Percentiles rank a stretch among this genome's conserved stretches.
phyloP scores from a whole-genome alignment of 169 alveolate species.

The Neospora caninum region DNA sequence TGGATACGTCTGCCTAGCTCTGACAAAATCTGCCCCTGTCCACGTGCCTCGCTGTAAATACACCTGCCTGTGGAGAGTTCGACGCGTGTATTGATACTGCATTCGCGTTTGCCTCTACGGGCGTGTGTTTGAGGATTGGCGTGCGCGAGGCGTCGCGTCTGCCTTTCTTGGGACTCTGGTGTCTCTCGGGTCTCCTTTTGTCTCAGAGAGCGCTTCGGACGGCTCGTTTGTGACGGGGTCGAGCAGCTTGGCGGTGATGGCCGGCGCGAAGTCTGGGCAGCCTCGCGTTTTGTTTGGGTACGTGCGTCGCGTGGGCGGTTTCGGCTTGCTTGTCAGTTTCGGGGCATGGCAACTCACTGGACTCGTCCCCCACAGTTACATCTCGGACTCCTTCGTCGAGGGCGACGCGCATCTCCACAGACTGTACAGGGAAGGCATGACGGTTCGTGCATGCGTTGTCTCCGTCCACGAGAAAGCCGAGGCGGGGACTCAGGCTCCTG shows the following conservation, averaged over 20 bases:
- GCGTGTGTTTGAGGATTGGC: no score
- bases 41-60: no score
- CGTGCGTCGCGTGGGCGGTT: conserved; percentile 25
- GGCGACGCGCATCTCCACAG: conserved; percentile 24
- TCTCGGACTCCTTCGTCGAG: conserved; percentile 37
- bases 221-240: conserved; percentile 3
- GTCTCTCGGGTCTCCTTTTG: background rate
- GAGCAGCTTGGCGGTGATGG: background rate
- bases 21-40: no score
- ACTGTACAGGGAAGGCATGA: conserved; percentile 37
- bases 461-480: background rate
- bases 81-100: no score
- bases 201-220: conserved; percentile 8
- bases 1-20: no score
- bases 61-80: no score
- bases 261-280: background rate
- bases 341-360: conserved; percentile 54
- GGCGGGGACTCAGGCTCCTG: no score
- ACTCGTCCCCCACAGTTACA: conserved; percentile 2
- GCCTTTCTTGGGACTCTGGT: no score
- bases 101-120: no score
- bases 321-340: conserved; percentile 31
- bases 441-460: conserved; percentile 30
- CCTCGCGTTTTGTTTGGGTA: conserved; percentile 11
- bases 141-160: no score